Evolutionary conservation across 164 flowering plant species (phyloP).

Genomic region (Platanus orientalis): DNA sequence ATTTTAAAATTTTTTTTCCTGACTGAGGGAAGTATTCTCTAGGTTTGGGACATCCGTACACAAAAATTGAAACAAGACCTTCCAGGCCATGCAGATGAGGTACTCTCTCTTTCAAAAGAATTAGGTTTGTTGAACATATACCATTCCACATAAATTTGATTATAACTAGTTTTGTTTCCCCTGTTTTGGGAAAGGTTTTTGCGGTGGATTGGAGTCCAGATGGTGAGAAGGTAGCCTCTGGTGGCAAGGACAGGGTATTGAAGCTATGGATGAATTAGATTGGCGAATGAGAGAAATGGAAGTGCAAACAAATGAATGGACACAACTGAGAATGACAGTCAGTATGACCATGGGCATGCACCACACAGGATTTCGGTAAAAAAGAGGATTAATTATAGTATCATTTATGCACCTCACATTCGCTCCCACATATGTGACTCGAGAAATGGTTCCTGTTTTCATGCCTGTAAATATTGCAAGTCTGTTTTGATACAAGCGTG

Average conservation of each 20-base stretch:
- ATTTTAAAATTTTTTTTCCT: background rate
- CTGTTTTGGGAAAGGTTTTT: conserved; percentile 51
- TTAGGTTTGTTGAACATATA: no score
- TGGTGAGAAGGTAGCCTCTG: conserved; percentile 98
- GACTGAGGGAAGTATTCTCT: background rate
- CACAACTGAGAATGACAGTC: background rate
- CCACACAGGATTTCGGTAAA: background rate
- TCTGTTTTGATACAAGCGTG: no score
- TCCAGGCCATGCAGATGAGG: conserved; percentile 99
- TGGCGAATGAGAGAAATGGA: background rate
- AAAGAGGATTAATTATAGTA: background rate
- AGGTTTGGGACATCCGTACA: conserved; percentile 93
- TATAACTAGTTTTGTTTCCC: background rate
- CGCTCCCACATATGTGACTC: no score
- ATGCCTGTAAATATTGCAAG: no score
- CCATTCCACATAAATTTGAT: background rate
- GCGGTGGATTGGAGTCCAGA: conserved; percentile 99
- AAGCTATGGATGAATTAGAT: conserved; percentile 89
- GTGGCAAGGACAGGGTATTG: conserved; percentile 80
- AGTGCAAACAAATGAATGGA: background rate
- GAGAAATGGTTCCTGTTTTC: no score
- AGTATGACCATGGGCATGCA: background rate
- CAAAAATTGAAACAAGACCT: conserved; percentile 85
- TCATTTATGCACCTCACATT: no score
- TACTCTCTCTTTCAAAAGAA: conserved; percentile 16